Percentiles rank a stretch among this genome's conserved stretches.
phyloP scores from a whole-genome alignment of 495 filamentous ascomycete species.

The Hypoxylon crocopeplum region DNA sequence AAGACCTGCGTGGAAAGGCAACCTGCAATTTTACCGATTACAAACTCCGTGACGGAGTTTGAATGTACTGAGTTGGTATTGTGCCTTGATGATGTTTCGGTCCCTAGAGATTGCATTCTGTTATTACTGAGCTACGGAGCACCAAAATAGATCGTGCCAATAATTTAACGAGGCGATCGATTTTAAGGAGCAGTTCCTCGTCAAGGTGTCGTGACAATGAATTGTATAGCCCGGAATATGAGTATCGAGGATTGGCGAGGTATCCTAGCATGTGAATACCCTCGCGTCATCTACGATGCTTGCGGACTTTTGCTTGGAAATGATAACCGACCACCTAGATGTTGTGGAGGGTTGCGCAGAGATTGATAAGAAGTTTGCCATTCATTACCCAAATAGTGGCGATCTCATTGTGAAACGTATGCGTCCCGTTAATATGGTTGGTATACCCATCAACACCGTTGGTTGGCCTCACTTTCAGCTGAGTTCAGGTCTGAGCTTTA shows the following conservation, averaged over 20 bases:
- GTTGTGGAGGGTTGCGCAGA: conserved; percentile 16
- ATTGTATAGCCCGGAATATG: neutral
- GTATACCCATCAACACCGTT: neutral
- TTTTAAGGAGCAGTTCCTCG: too few species aligned
- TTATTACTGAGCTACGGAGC: too few species aligned
- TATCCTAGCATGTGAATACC: neutral
- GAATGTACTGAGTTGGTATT: too few species aligned
- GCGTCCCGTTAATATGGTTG: neutral
- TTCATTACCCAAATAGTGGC: conserved; percentile 6
- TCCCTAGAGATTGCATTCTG: too few species aligned
- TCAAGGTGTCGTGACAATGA: too few species aligned
- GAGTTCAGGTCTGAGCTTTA: neutral
- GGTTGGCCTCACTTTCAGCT: conserved; percentile 35
- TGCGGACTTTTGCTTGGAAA: neutral
- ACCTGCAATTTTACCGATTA: too few species aligned
- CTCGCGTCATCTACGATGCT: neutral
- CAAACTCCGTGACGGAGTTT: too few species aligned
- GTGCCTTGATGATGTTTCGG: too few species aligned
- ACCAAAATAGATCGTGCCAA: too few species aligned
- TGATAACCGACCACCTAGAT: conserved; percentile 7
- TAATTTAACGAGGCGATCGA: too few species aligned
- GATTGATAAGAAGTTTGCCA: conserved; percentile 10
- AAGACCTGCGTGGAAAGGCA: too few species aligned
- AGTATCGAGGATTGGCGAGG: neutral
- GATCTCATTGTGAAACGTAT: conserved; percentile 7